Evolutionary conservation across 2,329 filamentous ascomycete species (phyloP).

Genomic region (Scorias spongiosa): DNA sequence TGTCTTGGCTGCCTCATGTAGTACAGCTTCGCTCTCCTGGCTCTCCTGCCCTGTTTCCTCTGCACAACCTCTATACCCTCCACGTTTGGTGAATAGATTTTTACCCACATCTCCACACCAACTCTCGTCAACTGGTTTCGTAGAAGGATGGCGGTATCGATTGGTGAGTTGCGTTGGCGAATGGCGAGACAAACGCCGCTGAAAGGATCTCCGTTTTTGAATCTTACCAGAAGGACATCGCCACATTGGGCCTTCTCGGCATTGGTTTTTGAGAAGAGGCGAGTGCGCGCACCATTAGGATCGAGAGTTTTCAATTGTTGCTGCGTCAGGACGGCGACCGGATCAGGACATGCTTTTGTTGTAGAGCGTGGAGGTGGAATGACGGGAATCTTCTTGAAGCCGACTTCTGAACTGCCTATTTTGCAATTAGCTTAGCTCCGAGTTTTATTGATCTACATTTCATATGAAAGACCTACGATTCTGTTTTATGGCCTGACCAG

Average conservation of each 20-base stretch:
- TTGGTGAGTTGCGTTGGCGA: constrained; percentile 52
- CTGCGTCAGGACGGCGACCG: constrained; percentile 50
- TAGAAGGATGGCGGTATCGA: constrained; percentile 77
- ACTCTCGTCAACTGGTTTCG: constrained; percentile 74
- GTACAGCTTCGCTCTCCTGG: constrained; percentile 72
- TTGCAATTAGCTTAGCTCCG: not conserved
- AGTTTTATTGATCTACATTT: not conserved
- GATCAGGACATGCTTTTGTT: constrained; percentile 44
- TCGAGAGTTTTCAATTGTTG: constrained; percentile 64
- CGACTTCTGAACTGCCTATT: constrained; percentile 14
- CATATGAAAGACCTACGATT: constrained; percentile 12
- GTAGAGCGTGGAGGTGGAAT: constrained; percentile 40
- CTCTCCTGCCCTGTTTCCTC: constrained; percentile 59
- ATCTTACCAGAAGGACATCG: constrained; percentile 81
- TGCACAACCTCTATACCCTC: constrained; percentile 88
- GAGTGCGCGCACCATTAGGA: constrained; percentile 65
- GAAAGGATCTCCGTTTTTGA: constrained; percentile 75
- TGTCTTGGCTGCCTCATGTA: constrained; percentile 83
- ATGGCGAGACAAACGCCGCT: constrained; percentile 79
- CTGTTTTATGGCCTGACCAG: constrained; percentile 19
- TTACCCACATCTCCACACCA: constrained; percentile 94
- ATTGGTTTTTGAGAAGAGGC: constrained; percentile 65
- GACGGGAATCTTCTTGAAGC: constrained; percentile 17
- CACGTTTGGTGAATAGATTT: constrained; percentile 82
- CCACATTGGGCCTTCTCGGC: constrained; percentile 67